Evolutionary conservation across 23 red algal species (phyloP).

Genomic region (Agarophyton chilense): DNA sequence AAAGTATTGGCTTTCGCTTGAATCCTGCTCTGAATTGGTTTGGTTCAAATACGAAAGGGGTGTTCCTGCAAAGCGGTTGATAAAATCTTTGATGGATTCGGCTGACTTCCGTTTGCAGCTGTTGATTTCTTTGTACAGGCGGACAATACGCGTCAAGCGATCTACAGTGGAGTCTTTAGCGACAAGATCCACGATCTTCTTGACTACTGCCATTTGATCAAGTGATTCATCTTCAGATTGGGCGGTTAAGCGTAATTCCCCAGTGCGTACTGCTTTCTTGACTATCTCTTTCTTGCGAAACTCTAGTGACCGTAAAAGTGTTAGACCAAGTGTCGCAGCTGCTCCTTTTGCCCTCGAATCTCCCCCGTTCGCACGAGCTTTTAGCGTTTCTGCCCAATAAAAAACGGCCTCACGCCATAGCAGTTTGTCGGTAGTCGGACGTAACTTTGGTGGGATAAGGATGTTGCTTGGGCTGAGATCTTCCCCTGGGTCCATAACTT

Average conservation of each 20-base stretch:
- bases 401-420: neutral
- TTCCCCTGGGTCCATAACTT: slow-evolving; percentile 9
- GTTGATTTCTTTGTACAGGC: neutral
- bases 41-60: slow-evolving; percentile 20
- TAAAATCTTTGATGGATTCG: neutral
- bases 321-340: slow-evolving; percentile 10
- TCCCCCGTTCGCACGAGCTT: neutral
- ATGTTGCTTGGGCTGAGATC: neutral
- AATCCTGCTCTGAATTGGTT: neutral
- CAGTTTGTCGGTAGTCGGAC: slow-evolving; percentile 3
- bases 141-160: too few species aligned
- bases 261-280: too few species aligned
- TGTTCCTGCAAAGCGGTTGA: neutral
- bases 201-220: too few species aligned
- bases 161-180: too few species aligned
- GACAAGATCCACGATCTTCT: too few species aligned
- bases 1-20: neutral
- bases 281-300: slow-evolving; percentile 49
- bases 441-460: neutral
- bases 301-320: slow-evolving; percentile 9
- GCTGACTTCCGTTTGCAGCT: neutral
- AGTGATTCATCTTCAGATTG: too few species aligned
- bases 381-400: neutral
- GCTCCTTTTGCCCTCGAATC: slow-evolving; percentile 3
- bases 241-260: too few species aligned